Conservation (phyloP, 345 rosid genomes). For the Hypericum androsaemum region DNA sequence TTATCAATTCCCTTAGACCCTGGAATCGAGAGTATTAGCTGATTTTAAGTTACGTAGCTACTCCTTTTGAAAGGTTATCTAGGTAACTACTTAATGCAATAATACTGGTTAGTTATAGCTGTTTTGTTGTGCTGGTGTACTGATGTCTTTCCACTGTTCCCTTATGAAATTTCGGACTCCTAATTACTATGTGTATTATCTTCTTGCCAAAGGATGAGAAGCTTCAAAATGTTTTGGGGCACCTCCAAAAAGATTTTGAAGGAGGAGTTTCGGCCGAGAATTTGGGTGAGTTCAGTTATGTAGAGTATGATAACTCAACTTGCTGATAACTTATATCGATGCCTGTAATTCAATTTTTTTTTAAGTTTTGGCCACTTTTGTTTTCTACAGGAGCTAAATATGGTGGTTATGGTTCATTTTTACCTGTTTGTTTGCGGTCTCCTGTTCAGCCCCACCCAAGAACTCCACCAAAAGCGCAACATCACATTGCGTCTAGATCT, state of each 20-base stretch:
- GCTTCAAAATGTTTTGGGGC: slow-evolving; percentile 82
- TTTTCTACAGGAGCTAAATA: slow-evolving; percentile 68
- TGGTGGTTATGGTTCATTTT: slow-evolving; percentile 98
- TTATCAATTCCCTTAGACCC: no score
- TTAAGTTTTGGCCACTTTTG: slow-evolving; percentile 18
- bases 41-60: no score
- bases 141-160: neutral
- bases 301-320: slow-evolving; percentile 21
- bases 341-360: slow-evolving; percentile 19
- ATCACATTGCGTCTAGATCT: slow-evolving; percentile 36
- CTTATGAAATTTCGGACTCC: neutral
- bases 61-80: no score
- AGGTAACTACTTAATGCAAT: no score
- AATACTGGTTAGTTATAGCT: no score
- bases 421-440: slow-evolving; percentile 71
- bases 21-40: no score
- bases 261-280: slow-evolving; percentile 92
- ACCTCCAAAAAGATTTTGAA: slow-evolving; percentile 93
- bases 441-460: slow-evolving; percentile 53
- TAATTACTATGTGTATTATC: neutral
- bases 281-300: slow-evolving; percentile 57
- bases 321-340: slow-evolving; percentile 17
- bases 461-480: slow-evolving; percentile 48
- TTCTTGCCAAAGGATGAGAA: slow-evolving; percentile 62
- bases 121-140: neutral